These are phyloP conservation scores for Dissophora ornata DNA, from an alignment of 192 early-diverging fungal genomes.

Conservation along the genomic window DNA sequence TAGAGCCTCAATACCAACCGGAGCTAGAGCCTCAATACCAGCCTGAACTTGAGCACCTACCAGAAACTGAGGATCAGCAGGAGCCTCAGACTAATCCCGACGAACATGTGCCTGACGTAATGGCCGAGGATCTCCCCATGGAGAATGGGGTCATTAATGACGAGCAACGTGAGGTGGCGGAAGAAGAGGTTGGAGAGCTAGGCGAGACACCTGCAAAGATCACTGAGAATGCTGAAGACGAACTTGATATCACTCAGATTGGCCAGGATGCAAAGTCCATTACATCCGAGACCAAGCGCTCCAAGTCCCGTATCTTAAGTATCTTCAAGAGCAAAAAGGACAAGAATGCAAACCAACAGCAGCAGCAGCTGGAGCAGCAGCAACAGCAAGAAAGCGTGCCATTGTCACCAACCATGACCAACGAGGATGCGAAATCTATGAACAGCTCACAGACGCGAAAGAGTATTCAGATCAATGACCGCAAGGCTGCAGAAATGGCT, in stretches of 20 bases:
- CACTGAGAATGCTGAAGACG: background rate
- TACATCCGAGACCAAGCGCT: slow-evolving; percentile 12
- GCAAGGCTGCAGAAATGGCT: slow-evolving; percentile 18
- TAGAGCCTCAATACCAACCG: no score
- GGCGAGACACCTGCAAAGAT: background rate
- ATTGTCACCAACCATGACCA: slow-evolving; percentile 5
- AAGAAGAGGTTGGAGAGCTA: background rate
- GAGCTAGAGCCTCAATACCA: no score
- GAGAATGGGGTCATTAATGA: no score
- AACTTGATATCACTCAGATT: background rate
- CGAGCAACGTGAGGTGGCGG: background rate
- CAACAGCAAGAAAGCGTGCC: slow-evolving; percentile 1
- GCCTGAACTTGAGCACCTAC: no score
- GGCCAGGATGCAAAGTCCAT: slow-evolving; percentile 10
- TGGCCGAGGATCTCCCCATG: no score
- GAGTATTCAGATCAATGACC: slow-evolving; percentile 15
- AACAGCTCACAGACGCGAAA: slow-evolving; percentile 23
- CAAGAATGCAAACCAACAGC: background rate
- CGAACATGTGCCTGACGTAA: no score
- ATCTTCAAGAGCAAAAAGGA: slow-evolving; percentile 48
- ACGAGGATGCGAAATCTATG: slow-evolving; percentile 32
- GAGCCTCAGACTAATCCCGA: no score
- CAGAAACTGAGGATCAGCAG: no score
- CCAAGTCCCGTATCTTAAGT: slow-evolving; percentile 32
- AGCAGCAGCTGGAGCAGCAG: background rate